Evolutionary conservation across 441 rosid genomes (phyloP).

Genomic region (Erysimum cheiri): DNA sequence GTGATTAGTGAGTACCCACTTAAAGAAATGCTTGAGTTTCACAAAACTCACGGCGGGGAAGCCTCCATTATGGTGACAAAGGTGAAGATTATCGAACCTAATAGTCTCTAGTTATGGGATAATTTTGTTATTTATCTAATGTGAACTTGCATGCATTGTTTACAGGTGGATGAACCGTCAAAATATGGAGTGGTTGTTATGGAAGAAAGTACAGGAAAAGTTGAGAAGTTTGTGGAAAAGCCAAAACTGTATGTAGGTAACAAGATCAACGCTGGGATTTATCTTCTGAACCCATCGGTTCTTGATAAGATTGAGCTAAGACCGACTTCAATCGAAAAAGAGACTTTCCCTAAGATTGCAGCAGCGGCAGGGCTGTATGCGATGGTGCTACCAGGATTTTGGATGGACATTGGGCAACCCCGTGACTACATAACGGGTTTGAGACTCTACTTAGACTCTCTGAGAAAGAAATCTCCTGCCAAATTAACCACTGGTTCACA

Average conservation of each 20-base stretch:
- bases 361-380: conserved; percentile 75
- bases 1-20: conserved; percentile 96
- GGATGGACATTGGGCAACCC: conserved; percentile 99
- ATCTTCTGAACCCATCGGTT: conserved; percentile 85
- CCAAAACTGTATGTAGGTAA: conserved; percentile 92
- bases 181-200: conserved; percentile 94
- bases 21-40: conserved; percentile 85
- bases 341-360: conserved; percentile 93
- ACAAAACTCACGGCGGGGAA: conserved; percentile 90
- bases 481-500: conserved; percentile 64
- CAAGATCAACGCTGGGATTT: conserved; percentile 96
- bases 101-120: not conserved
- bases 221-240: conserved; percentile 88
- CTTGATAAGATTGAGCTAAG: conserved; percentile 83
- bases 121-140: conserved; percentile 4
- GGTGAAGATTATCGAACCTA: conserved; percentile 53
- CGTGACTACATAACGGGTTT: conserved; percentile 92
- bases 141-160: not conserved
- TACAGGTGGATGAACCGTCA: conserved; percentile 95
- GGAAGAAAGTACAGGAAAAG: conserved; percentile 84
- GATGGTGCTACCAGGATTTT: conserved; percentile 95
- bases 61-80: conserved; percentile 99
- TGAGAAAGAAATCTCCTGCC: conserved; percentile 66
- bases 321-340: conserved; percentile 96
- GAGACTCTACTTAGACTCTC: conserved; percentile 87